A percentile compares a stretch with the other conserved stretches of the same genome.
Evolutionary conservation across 2,329 filamentous ascomycete genomes (phyloP).

Genomic region (Drechslerella stenobrocha): DNA sequence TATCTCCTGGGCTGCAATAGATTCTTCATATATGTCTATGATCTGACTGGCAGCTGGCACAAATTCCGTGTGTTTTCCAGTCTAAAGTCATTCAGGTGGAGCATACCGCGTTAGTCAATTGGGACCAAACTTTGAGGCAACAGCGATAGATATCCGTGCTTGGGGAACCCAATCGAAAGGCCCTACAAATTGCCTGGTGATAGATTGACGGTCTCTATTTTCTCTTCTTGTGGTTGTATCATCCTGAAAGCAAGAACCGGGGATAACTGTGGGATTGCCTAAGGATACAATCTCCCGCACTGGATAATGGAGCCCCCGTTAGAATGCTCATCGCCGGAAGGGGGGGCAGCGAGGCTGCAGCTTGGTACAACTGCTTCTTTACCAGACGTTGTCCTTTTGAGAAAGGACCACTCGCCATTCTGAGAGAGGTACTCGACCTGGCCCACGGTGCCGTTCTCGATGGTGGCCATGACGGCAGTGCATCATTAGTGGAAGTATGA

Average conservation of each 20-base stretch:
- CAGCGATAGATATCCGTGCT: not conserved
- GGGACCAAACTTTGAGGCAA: not conserved
- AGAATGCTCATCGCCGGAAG: too few species aligned
- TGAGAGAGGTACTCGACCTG: conserved; percentile 41
- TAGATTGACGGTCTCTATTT: conserved; percentile 19
- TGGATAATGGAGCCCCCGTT: not conserved
- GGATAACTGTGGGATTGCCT: conserved; percentile 16
- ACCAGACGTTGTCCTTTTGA: conserved; percentile 22
- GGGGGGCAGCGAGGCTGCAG: too few species aligned
- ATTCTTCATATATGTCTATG: conserved; percentile 39
- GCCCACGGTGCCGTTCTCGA: conserved; percentile 46
- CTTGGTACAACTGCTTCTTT: not conserved
- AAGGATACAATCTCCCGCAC: conserved; percentile 12
- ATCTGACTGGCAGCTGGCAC: conserved; percentile 26
- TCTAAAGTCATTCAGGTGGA: conserved; percentile 1
- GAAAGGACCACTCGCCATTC: conserved; percentile 40
- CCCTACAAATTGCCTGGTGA: conserved; percentile 25
- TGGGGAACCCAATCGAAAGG: not conserved
- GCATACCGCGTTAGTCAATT: not conserved
- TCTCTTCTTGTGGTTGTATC: not conserved
- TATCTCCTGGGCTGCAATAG: conserved; percentile 15
- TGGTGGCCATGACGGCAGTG: conserved; percentile 25
- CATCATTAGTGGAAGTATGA: conserved; percentile 34
- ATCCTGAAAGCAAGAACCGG: conserved; percentile 10
- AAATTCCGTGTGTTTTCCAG: conserved; percentile 24